These are phyloP conservation scores for Babesia bigemina DNA, from an alignment of 169 alveolate genomes.

Conservation along the genomic window DNA sequence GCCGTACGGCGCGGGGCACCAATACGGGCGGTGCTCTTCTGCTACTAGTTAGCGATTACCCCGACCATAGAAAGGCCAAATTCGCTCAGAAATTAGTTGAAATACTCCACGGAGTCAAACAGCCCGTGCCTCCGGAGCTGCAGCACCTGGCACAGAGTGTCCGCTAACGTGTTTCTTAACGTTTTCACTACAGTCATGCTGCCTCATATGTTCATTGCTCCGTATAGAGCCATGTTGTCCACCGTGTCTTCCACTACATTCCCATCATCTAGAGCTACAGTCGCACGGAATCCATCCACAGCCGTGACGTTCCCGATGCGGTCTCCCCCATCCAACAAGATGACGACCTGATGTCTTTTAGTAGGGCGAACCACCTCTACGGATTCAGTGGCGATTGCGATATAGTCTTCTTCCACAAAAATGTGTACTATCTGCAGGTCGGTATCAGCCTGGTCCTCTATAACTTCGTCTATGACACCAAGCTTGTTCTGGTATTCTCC, in stretches of 20 bases:
- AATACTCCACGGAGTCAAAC: constrained; percentile 65
- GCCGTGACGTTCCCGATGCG: constrained; percentile 28
- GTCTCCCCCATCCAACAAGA: constrained; percentile 13
- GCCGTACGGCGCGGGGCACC: constrained; percentile 94
- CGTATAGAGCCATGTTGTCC: constrained; percentile 46
- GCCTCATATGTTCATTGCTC: constrained; percentile 23
- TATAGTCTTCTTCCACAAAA: constrained; percentile 68
- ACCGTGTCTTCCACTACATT: constrained; percentile 18
- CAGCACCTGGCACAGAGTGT: constrained; percentile 20
- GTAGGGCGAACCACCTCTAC: constrained; percentile 60
- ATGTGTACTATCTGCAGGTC: constrained; percentile 58
- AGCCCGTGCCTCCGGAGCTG: constrained; percentile 69
- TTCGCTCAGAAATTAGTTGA: constrained; percentile 72
- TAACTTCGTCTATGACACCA: constrained; percentile 62
- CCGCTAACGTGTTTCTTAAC: background rate
- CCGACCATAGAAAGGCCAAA: constrained; percentile 68
- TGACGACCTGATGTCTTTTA: constrained; percentile 27
- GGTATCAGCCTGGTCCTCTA: constrained; percentile 59
- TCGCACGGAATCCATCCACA: constrained; percentile 19
- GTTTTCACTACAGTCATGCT: background rate
- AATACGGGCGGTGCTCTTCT: constrained; percentile 81
- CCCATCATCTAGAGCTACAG: constrained; percentile 41
- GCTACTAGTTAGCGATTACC: constrained; percentile 70
- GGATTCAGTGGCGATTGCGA: constrained; percentile 70
- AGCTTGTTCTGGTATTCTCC: constrained; percentile 57